These are phyloP conservation scores for Ogataea zsoltii DNA, from an alignment of 805 yeast genomes.

Conservation along the genomic window DNA sequence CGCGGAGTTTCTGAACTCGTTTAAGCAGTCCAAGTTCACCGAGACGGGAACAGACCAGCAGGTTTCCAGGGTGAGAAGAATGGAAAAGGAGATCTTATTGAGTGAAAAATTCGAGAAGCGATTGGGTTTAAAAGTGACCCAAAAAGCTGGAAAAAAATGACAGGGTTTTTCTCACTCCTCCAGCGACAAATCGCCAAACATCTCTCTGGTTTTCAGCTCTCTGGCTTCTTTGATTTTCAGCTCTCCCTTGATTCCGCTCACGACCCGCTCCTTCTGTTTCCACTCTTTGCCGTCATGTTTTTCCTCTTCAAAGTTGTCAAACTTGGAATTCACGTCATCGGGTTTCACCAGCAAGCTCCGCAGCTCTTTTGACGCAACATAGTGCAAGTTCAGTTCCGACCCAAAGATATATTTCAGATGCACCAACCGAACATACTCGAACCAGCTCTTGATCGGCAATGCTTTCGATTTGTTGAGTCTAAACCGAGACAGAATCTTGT, in stretches of 20 bases:
- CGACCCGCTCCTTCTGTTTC: constrained; percentile 18
- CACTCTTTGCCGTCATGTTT: constrained; percentile 14
- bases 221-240: constrained; percentile 28
- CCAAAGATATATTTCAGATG: constrained; percentile 53
- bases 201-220: constrained; percentile 23
- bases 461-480: constrained; percentile 46
- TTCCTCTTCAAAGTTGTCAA: constrained; percentile 14
- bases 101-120: constrained; percentile 1
- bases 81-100: constrained; percentile 10
- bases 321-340: constrained; percentile 10
- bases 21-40: constrained; percentile 15
- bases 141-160: too few species aligned
- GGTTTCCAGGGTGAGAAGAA: constrained; percentile 5
- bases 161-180: constrained; percentile 10
- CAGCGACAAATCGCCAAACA: constrained; percentile 24
- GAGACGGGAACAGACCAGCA: constrained; percentile 5
- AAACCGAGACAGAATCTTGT: constrained; percentile 32
- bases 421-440: constrained; percentile 46
- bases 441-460: constrained; percentile 52
- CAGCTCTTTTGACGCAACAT: constrained; percentile 34
- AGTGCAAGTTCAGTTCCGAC: constrained; percentile 51
- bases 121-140: constrained; percentile 13
- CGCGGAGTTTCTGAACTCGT: constrained; percentile 10
- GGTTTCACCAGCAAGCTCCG: constrained; percentile 25
- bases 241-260: constrained; percentile 27